phyloP scores from a whole-genome alignment of 108 stramenopile genomes.

The Pseudonitzschia pungens region DNA sequence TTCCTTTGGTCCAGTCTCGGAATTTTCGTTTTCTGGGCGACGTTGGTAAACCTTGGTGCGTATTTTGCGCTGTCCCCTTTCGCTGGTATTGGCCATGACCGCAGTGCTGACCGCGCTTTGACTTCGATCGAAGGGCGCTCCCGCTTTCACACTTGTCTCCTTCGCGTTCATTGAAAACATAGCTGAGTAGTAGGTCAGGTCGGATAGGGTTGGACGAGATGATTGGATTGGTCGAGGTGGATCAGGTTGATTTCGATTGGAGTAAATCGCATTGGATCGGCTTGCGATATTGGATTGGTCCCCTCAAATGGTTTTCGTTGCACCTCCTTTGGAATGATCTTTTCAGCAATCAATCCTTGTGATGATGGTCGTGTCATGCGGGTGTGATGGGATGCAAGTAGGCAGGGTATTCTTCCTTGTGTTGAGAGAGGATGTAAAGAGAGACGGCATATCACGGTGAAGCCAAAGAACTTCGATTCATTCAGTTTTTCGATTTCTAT shows the following conservation, averaged over 20 bases:
- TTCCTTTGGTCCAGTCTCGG: not conserved
- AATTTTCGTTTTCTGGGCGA: not conserved
- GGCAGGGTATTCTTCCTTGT: not conserved
- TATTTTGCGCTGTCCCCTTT: not conserved
- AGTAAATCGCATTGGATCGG: not conserved
- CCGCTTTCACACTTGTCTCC: too few relatives aligned
- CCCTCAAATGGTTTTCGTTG: too few relatives aligned
- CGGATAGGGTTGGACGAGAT: too few relatives aligned
- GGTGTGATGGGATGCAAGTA: too few relatives aligned
- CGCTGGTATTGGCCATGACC: not conserved
- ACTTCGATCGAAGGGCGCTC: not conserved
- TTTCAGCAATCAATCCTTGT: not conserved
- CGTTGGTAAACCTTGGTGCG: not conserved
- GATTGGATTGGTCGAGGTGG: too few relatives aligned
- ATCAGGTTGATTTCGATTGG: too few relatives aligned
- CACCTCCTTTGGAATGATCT: not conserved
- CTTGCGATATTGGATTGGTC: not conserved
- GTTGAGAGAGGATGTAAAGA: not conserved
- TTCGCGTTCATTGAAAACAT: too few relatives aligned
- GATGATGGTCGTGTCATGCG: too few relatives aligned
- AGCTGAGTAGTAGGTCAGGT: too few relatives aligned
- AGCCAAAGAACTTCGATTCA: not conserved
- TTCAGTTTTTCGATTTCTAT: not conserved
- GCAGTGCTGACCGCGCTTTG: not conserved
- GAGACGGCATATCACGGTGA: not conserved